Conservation (phyloP, 2,329 filamentous ascomycete genomes). For the Colletotrichum limetticola region DNA sequence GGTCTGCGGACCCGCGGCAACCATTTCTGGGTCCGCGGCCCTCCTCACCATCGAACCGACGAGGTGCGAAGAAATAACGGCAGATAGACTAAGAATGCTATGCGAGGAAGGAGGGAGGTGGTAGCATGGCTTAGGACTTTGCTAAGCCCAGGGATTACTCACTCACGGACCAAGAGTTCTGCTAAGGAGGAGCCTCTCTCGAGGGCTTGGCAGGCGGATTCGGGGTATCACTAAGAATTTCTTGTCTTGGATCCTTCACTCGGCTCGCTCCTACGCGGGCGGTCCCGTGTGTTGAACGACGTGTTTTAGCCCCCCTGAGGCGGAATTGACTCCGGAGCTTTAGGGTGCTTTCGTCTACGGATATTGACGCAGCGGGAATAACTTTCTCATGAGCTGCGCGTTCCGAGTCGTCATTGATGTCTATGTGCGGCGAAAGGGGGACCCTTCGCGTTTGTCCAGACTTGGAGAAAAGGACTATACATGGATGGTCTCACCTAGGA, state of each 20-base stretch:
- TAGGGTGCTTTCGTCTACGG: background rate
- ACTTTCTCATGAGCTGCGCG: background rate
- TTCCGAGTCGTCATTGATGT: no score
- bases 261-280: background rate
- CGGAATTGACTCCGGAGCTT: background rate
- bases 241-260: background rate
- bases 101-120: background rate
- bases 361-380: background rate
- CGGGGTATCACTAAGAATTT: background rate
- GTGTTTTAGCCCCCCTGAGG: background rate
- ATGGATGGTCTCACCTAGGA: background rate
- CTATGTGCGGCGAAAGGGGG: no score
- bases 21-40: background rate
- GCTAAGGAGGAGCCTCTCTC: background rate
- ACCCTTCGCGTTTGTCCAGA: no score
- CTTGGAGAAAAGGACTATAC: background rate
- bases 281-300: background rate
- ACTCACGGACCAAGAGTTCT: background rate
- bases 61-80: background rate
- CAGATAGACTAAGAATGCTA: conserved; percentile 2
- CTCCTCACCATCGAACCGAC: no score
- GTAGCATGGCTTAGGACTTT: background rate
- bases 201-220: no score
- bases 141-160: background rate
- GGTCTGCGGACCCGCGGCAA: background rate